phyloP scores from a whole-genome alignment of 2,329 filamentous ascomycete species.

The Graphium sp. region DNA sequence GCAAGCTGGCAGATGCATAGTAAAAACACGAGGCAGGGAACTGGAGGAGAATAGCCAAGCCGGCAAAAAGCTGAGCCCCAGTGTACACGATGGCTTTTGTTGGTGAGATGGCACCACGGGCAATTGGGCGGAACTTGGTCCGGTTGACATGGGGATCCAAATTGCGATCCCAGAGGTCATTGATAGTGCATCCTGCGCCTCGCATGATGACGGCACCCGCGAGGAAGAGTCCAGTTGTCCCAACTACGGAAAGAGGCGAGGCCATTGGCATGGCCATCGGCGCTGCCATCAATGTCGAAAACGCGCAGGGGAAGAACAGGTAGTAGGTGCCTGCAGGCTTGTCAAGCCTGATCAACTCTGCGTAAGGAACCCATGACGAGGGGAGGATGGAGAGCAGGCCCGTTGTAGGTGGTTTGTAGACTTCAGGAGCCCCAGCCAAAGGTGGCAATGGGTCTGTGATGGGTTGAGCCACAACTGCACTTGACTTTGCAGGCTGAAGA shows the following conservation, averaged over 20 bases:
- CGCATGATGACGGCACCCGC: constrained; percentile 71
- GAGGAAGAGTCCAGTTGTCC: constrained; percentile 54
- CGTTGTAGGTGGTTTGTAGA: constrained; percentile 53
- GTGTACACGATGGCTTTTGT: constrained; percentile 59
- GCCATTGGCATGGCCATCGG: constrained; percentile 47
- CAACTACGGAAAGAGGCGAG: constrained; percentile 40
- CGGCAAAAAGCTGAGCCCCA: constrained; percentile 55
- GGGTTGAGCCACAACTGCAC: too few relatives aligned
- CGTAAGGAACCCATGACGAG: constrained; percentile 57
- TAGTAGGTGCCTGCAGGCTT: constrained; percentile 74
- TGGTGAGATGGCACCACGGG: constrained; percentile 59
- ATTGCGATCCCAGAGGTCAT: constrained; percentile 80
- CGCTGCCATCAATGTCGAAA: constrained; percentile 67
- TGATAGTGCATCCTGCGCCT: constrained; percentile 75
- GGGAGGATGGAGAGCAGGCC: constrained; percentile 59
- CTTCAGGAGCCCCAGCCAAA: constrained; percentile 1
- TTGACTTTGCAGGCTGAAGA: too few relatives aligned
- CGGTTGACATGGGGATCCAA: constrained; percentile 67
- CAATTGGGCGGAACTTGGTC: constrained; percentile 65
- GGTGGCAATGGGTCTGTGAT: not conserved
- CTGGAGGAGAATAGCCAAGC: constrained; percentile 58
- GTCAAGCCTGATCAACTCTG: constrained; percentile 64
- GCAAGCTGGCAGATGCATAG: constrained; percentile 60
- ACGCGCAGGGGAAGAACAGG: constrained; percentile 72
- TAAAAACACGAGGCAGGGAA: constrained; percentile 59